Conservation (phyloP, 1,284 basidiomycete species). For the Cryptococcus sp. region DNA sequence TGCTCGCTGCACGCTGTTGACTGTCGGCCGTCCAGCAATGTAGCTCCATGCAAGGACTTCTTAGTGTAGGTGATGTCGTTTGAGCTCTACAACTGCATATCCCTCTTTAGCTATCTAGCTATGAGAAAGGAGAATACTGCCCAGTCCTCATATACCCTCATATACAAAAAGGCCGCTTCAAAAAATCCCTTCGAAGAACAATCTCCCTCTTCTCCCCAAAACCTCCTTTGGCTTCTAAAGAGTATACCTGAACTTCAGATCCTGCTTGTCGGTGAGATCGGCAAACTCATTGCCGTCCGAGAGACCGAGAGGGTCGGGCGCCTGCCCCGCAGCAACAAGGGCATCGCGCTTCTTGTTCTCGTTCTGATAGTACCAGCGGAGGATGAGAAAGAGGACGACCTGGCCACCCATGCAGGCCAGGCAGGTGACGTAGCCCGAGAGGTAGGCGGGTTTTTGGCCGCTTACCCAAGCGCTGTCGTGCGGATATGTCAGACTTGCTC, state of each 20-base stretch:
- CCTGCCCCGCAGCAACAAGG: background rate
- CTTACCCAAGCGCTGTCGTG: constrained; percentile 2
- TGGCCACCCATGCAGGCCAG: constrained; percentile 8
- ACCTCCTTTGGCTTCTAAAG: background rate
- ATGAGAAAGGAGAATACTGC: no score
- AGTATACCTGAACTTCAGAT: constrained; percentile 8
- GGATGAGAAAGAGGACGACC: constrained; percentile 1
- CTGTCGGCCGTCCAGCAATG: no score
- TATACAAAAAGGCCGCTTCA: no score
- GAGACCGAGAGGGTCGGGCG: background rate
- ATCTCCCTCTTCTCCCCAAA: no score
- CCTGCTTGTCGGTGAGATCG: constrained; percentile 9
- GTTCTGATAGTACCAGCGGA: constrained; percentile 3
- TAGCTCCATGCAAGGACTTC: no score
- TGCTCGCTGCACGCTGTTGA: no score
- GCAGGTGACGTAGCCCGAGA: constrained; percentile 6
- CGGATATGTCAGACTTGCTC: background rate
- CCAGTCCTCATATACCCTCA: no score
- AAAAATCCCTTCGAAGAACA: no score
- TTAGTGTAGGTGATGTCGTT: no score
- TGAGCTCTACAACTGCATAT: no score
- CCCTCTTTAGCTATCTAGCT: no score
- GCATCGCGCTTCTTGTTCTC: constrained; percentile 5
- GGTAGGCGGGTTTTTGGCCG: constrained; percentile 6
- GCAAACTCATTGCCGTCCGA: constrained; percentile 3